phyloP scores from a whole-genome alignment of 176 grass and related monocot species.

The Pontederia paniculata region DNA sequence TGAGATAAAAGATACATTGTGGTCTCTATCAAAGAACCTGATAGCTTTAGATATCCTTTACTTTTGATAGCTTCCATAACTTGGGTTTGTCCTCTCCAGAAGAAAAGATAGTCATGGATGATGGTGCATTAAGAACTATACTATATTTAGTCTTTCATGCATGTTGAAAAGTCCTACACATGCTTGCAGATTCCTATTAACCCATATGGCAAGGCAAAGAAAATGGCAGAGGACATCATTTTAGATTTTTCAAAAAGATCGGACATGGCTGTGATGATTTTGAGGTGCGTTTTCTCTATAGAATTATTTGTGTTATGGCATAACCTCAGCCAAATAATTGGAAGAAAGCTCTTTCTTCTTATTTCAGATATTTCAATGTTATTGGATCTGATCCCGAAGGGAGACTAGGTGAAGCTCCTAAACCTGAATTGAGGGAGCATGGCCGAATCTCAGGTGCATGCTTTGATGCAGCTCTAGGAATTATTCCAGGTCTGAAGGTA shows the following conservation, averaged over 20 bases:
- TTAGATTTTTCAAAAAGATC: constrained; percentile 74
- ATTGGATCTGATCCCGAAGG: constrained; percentile 93
- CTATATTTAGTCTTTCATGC: no score
- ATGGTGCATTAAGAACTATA: no score
- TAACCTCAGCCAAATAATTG: neutral
- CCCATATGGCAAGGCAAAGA: constrained; percentile 92
- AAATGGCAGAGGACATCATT: constrained; percentile 98
- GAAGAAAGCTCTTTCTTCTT: neutral
- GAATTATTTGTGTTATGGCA: neutral
- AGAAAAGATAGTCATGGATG: no score
- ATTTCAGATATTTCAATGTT: constrained; percentile 83
- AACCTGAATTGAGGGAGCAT: constrained; percentile 71
- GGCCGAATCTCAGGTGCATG: constrained; percentile 88
- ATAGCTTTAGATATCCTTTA: no score
- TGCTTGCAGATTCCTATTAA: constrained; percentile 70
- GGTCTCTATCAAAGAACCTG: no score
- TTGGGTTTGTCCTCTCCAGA: no score
- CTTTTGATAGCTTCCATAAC: no score
- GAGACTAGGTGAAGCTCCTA: constrained; percentile 69
- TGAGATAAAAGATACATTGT: no score
- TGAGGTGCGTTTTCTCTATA: constrained; percentile 31
- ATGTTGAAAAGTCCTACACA: neutral
- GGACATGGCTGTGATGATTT: constrained; percentile 80
- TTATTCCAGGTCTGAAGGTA: constrained; percentile 85
- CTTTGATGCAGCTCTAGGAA: constrained; percentile 76